Evolutionary conservation across 2,329 filamentous ascomycete genomes (phyloP).

Genomic region (Leptographium procerum): DNA sequence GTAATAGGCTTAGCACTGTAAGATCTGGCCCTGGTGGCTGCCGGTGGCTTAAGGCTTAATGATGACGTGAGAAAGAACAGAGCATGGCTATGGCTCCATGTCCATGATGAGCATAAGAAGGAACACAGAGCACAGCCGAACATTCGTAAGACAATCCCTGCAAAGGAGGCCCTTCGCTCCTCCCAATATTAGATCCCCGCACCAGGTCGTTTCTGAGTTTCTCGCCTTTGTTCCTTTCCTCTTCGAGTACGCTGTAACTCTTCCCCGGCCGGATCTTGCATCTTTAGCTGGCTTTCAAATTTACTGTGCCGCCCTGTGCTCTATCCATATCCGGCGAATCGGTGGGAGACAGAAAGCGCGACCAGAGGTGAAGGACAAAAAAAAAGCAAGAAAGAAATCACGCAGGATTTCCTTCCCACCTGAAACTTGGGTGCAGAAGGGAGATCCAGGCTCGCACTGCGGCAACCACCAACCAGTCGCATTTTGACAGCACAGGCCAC

Average conservation of each 20-base stretch:
- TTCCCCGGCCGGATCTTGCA: background rate
- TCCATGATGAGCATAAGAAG: background rate
- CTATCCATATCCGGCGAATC: background rate
- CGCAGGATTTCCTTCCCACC: background rate
- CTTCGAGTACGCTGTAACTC: background rate
- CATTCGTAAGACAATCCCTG: background rate
- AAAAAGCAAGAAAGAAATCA: background rate
- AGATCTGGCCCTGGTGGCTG: background rate
- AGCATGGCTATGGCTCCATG: background rate
- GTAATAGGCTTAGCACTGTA: background rate
- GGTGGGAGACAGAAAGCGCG: background rate
- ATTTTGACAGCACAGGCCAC: background rate
- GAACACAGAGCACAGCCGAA: background rate
- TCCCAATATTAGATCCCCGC: background rate
- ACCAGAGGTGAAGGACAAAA: background rate
- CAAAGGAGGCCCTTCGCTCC: background rate
- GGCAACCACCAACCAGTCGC: background rate
- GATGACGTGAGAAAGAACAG: background rate
- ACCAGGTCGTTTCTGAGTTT: too few relatives aligned
- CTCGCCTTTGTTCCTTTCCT: background rate
- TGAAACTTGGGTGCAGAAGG: background rate
- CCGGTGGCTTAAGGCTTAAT: background rate
- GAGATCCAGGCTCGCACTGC: background rate
- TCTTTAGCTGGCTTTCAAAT: background rate
- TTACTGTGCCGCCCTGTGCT: background rate